Base-by-base conservation (phyloP, 2,329 filamentous ascomycete species). In the Hortaea sp. region DNA sequence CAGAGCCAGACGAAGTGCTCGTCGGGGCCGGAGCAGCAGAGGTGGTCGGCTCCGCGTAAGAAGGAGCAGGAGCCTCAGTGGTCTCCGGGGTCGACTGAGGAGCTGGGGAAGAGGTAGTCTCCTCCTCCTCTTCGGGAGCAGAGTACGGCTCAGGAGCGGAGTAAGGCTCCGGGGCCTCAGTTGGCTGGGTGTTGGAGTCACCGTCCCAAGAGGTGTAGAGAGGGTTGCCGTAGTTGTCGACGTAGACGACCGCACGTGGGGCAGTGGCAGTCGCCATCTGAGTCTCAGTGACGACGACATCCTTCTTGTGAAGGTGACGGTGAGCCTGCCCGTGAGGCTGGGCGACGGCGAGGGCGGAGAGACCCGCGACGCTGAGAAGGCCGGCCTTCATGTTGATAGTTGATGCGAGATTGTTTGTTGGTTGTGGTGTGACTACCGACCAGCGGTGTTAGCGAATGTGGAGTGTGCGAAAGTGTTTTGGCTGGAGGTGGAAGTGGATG, bases 201-300 rank as follows among this genome's bases (percentile, higher is more conserved):
- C 20, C 20, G 20, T 4, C 20, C 20, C 20, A 20, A 41, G 44
- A 44, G 29, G 50, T 61, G 20, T 67, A 69, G 49, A 79, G 53
- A 2, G 71, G 67, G n/a, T 72, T 67, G 46, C 78, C 78, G 47
- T 73, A 61, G 52, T 75, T 65, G 57, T 85, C 72, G 40, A 83
- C 76, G 63, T 76, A 83, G 56, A 84, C 72, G 29, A 80, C 60
- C 20, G 73, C 70, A 42, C 75, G 67, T 48, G 74, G 66, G 5
- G 71, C 68, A 7, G 68, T 53, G 35, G 71, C 66, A 35, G 69
- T 72, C 9, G 69, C 61, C 45, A 60, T 53, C 37, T 62, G 59
- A 39, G 66, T 63, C 41, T 68, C 54, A n/a, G 52, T 52, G 29
- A 50, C 47, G 63, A 60, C 53, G 38, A 62, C 59, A 55, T 64